Evolutionary conservation across 768 basidiomycete genomes (phyloP).

Genomic region (Mycena maculata): DNA sequence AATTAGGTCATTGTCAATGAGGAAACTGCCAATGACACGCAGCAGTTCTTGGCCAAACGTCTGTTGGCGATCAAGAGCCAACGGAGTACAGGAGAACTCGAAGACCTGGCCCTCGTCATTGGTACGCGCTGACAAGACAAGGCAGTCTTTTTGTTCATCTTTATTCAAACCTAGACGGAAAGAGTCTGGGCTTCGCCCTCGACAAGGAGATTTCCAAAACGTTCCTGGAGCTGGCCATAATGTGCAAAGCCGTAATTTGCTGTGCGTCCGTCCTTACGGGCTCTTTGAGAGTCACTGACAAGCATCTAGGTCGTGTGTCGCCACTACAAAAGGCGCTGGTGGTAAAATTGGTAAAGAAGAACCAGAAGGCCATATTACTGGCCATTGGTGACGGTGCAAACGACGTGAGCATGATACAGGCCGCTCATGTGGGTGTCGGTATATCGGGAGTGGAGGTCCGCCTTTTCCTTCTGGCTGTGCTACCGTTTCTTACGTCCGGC

Average conservation of each 20-base stretch:
- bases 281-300: slow-evolving; percentile 16
- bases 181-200: slow-evolving; percentile 91
- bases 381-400: slow-evolving; percentile 99
- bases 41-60: slow-evolving; percentile 89
- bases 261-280: slow-evolving; percentile 65
- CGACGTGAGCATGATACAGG: slow-evolving; percentile 99
- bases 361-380: slow-evolving; percentile 90
- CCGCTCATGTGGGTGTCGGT: slow-evolving; percentile 96
- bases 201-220: slow-evolving; percentile 91
- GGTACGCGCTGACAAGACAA: slow-evolving; percentile 60
- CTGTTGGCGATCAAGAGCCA: slow-evolving; percentile 94
- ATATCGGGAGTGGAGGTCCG: slow-evolving; percentile 95
- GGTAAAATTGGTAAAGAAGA: slow-evolving; percentile 99
- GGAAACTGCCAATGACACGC: slow-evolving; percentile 81
- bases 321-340: slow-evolving; percentile 97
- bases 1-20: slow-evolving; percentile 94
- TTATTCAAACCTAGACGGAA: slow-evolving; percentile 75
- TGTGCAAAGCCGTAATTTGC: slow-evolving; percentile 99
- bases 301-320: slow-evolving; percentile 86
- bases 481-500: background rate
- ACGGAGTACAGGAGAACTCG: slow-evolving; percentile 88
- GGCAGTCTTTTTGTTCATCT: slow-evolving; percentile 18
- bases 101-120: slow-evolving; percentile 95
- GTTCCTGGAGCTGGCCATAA: slow-evolving; percentile 94
- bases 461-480: background rate